Evolutionary conservation across 2,329 filamentous ascomycete genomes (phyloP), one percentile per base, ranked within the genome.

Genomic region (Periconia digitata): DNA sequence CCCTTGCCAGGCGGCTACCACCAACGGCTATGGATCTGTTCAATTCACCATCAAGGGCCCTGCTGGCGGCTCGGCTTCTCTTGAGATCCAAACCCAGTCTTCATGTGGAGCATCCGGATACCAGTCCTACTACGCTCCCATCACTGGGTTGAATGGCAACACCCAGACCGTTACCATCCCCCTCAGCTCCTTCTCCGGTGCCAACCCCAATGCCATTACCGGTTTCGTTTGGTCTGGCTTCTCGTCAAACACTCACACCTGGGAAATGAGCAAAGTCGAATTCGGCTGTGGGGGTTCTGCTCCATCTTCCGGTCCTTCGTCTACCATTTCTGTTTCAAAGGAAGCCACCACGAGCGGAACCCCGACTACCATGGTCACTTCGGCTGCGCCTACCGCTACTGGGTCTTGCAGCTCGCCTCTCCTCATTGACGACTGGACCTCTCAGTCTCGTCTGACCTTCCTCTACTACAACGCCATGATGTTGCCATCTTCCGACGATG

Each of bases 381-480:
- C 54, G 8, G 40, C 48, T 12, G 51, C 56, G 29, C 38, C 56
- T 40, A 17, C 47, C 10, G 47, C 57, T 3, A 53, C 64, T 40
- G 70, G 69, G 35, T 64, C 67, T 17, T 81, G 78, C 59, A n/a
- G n/a, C n/a, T 64, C 69, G 10, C 62, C 71, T 29, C 65, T 80
- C 6, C 60, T 82, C 21, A 74, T 85, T 45, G 82, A 85, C 53
- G 82, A 85, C 69, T 85, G 79, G 76, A 74, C 74, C 45, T 85
- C 82, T 8, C 82, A 85, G 61, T 85, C 82, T 6, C 79, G 82
- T 23, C 66, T 85, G 44, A 82, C 79, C 1, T 85, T 85, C 65
- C 67, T 85, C 15, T 79, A 73, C 58, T 85, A 85, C 72, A 85
- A 85, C 59, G 74, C 82, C 32, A 71, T 84, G 69, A 69, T 79